Conservation (phyloP, 345 rosid genomes). For the Geranium brycei region DNA sequence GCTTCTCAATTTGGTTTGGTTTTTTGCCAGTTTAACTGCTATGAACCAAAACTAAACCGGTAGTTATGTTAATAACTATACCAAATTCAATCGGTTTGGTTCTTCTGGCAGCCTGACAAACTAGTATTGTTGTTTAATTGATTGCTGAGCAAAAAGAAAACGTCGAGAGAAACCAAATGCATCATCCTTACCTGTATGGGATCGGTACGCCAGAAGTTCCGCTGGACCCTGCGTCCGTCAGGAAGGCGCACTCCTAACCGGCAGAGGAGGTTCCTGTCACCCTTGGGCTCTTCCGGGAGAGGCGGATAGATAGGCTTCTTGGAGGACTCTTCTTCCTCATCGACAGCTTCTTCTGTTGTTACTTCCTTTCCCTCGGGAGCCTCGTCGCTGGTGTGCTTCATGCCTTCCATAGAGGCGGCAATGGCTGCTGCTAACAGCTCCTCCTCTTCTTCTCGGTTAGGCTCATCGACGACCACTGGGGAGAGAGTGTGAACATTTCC, state of each 20-base stretch:
- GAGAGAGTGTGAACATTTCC: neutral
- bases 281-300: conserved; percentile 82
- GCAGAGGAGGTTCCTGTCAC: conserved; percentile 60
- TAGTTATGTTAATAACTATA: too few relatives aligned
- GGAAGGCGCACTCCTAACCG: conserved; percentile 94
- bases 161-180: neutral
- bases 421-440: conserved; percentile 43
- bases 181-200: conserved; percentile 48
- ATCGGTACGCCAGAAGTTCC: conserved; percentile 67
- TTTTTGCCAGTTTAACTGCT: too few relatives aligned
- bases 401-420: conserved; percentile 51
- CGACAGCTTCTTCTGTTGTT: conserved; percentile 11
- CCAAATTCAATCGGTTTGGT: too few relatives aligned
- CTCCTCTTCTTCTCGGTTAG: conserved; percentile 37
- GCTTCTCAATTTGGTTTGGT: too few relatives aligned
- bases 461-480: conserved; percentile 24
- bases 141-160: neutral
- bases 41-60: too few relatives aligned
- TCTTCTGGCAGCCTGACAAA: too few relatives aligned
- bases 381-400: conserved; percentile 19
- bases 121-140: too few relatives aligned
- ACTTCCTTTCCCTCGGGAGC: conserved; percentile 8
- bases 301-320: conserved; percentile 50
- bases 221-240: conserved; percentile 75
- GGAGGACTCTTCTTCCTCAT: conserved; percentile 28